A percentile compares a stretch with the other conserved stretches of the same genome.
These are phyloP conservation scores for Mycena kentingensis DNA, from an alignment of 768 basidiomycete species.

Conservation along the genomic window DNA sequence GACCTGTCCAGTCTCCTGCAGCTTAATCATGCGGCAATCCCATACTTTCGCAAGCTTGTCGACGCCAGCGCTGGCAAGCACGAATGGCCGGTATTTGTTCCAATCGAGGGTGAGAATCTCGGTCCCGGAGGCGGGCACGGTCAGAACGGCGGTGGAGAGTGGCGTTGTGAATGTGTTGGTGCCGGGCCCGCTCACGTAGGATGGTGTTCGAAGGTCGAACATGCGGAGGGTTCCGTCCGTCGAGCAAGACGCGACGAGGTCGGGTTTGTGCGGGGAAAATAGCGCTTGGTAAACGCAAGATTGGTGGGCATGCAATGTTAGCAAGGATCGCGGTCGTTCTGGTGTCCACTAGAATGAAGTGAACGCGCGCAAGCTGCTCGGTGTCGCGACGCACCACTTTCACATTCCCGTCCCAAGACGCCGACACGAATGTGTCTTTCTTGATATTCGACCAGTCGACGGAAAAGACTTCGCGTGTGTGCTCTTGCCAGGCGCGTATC, in stretches of 20 bases:
- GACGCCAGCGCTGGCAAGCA: conserved; percentile 77
- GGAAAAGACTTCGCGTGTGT: conserved; percentile 88
- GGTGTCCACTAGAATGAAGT: conserved; percentile 73
- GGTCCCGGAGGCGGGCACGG: conserved; percentile 73
- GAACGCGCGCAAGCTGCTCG: not conserved
- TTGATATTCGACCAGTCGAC: conserved; percentile 95
- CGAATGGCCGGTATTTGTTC: conserved; percentile 87
- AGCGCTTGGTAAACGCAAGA: conserved; percentile 88
- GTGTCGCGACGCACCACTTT: conserved; percentile 84
- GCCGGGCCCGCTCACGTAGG: conserved; percentile 54
- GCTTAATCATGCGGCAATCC: conserved; percentile 85
- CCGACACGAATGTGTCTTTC: conserved; percentile 84
- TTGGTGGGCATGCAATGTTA: conserved; percentile 81
- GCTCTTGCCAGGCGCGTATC: conserved; percentile 92
- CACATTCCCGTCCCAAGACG: conserved; percentile 90
- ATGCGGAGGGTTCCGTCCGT: conserved; percentile 83
- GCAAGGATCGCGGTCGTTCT: conserved; percentile 73
- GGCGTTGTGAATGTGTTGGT: conserved; percentile 66
- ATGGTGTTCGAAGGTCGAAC: conserved; percentile 75
- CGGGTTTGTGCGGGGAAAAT: conserved; percentile 91
- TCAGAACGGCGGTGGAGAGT: conserved; percentile 69
- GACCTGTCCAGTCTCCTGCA: conserved; percentile 54
- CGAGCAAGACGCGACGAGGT: conserved; percentile 79
- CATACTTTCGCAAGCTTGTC: conserved; percentile 78
- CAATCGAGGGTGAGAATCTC: conserved; percentile 86